A percentile compares a stretch with the other conserved stretches of the same genome.
phyloP scores from a whole-genome alignment of 1,284 basidiomycete species.

The Heliocybe sulcata region DNA sequence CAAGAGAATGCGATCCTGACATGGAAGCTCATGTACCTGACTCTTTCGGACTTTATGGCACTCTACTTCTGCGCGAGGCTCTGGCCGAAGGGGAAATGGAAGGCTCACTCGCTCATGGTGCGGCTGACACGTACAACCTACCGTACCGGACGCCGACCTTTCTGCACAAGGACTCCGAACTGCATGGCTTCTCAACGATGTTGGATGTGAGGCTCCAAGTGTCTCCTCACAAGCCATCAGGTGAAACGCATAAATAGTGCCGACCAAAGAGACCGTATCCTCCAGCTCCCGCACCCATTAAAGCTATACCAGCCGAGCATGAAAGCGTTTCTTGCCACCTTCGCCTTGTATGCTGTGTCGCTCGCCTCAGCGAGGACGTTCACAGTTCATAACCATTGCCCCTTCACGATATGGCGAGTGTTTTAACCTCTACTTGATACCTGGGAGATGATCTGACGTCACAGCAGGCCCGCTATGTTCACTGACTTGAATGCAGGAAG shows the following conservation, averaged over 20 bases:
- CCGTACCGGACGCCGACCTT: too few species aligned
- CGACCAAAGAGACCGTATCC: conserved; percentile 49
- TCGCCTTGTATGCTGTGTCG: conserved; percentile 16
- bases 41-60: too few species aligned
- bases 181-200: too few species aligned
- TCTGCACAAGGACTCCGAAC: too few species aligned
- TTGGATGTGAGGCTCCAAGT: too few species aligned
- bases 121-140: too few species aligned
- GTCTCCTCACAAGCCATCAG: not conserved
- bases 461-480: conserved; percentile 15
- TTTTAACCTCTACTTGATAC: not conserved
- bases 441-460: conserved; percentile 1
- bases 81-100: too few species aligned
- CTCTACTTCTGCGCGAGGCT: too few species aligned
- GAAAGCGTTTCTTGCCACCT: conserved; percentile 11
- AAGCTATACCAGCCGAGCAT: conserved; percentile 3
- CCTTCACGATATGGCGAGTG: conserved; percentile 29
- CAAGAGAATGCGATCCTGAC: too few species aligned
- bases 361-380: conserved; percentile 23
- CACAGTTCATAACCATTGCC: conserved; percentile 28
- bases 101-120: too few species aligned
- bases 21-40: too few species aligned
- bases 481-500: conserved; percentile 23
- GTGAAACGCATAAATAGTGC: conserved; percentile 15
- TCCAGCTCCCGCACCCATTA: conserved; percentile 38